phyloP scores from a whole-genome alignment of 2,329 filamentous ascomycete genomes.

The Metarhizium brunneum region DNA sequence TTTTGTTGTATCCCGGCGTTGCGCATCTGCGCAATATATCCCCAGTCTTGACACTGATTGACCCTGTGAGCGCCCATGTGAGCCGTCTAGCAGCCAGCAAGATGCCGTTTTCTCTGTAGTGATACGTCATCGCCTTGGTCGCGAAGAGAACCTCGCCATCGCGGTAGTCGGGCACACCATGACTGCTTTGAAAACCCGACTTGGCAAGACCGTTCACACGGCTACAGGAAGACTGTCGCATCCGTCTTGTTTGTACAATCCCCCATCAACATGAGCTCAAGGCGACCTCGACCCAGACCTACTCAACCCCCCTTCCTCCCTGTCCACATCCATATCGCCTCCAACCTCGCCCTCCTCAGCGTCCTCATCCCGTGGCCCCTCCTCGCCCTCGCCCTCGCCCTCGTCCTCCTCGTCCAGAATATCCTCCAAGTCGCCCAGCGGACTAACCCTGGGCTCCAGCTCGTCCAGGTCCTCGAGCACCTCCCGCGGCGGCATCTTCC shows the following conservation, averaged over 20 bases:
- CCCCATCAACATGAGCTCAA: background rate
- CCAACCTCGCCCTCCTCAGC: constrained; percentile 17
- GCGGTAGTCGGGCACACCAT: too few relatives aligned
- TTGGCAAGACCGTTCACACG: too few relatives aligned
- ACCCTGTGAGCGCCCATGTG: too few relatives aligned
- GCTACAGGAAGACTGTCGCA: too few relatives aligned
- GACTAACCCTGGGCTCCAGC: constrained; percentile 76
- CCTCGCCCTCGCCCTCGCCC: constrained; percentile 18
- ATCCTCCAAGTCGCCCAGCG: constrained; percentile 70
- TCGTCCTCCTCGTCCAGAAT: constrained; percentile 53
- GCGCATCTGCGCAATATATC: too few relatives aligned
- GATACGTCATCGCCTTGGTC: too few relatives aligned
- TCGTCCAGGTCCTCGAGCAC: constrained; percentile 82
- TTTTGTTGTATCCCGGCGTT: too few relatives aligned
- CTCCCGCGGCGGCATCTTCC: constrained; percentile 78
- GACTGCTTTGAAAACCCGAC: too few relatives aligned
- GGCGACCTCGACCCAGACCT: constrained; percentile 12
- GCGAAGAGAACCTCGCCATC: too few relatives aligned
- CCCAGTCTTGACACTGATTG: too few relatives aligned
- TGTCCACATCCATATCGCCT: constrained; percentile 30
- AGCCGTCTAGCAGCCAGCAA: too few relatives aligned
- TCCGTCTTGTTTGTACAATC: background rate
- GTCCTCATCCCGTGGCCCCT: constrained; percentile 12
- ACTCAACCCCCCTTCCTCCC: constrained; percentile 14
- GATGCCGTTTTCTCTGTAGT: too few relatives aligned